Base-by-base conservation (phyloP, 345 rosid genomes). In the Ceriops decandra region DNA sequence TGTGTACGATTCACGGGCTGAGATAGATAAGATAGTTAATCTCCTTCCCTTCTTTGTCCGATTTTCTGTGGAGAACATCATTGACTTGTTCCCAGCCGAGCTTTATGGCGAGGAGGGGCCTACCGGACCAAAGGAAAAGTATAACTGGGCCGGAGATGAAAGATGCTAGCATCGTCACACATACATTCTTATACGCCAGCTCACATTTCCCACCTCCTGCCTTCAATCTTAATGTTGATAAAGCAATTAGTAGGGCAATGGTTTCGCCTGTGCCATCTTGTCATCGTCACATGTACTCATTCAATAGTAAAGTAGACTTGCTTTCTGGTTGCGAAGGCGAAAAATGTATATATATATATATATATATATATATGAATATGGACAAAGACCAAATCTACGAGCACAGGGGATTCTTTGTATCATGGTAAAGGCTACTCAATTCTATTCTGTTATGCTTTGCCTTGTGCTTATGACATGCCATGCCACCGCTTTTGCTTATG, bases 21-120 rank as follows among this genome's bases (percentile, higher is more conserved):
- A 93, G 74, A 69, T 87, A 6, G 85, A 86, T 28, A 90, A 87
- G 87, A 87, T 93, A 24, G 79, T 86, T 42, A 75, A 79, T 60
- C 78, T 79, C 36, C 93, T 90, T 35, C 97, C 97, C 26, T 73
- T 85, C 27, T 80, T 87, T 63, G 84, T 88, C 66, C 86, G 93
- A 63, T 88, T 87, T 76, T 92, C 98, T 1, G 67, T 92, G 24
- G 92, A 86, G 82, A 87, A 82, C 79, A 76, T 93, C 69, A 70
- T 88, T 24, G 95, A 93, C 60, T 80, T 87, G 86, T 86, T 93
- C 66, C 98, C 98, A 1, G 83, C 91, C 1, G 93, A 87, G 79
- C 90, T 93, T 16, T 90, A 90, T 11, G 98, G 98, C 0, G 98
- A 93, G 85, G 97, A 93, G 77, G 98, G 98, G 58, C 98, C 98